Base-by-base conservation (phyloP, 768 basidiomycete genomes). In the Psilocybe cubensis region DNA sequence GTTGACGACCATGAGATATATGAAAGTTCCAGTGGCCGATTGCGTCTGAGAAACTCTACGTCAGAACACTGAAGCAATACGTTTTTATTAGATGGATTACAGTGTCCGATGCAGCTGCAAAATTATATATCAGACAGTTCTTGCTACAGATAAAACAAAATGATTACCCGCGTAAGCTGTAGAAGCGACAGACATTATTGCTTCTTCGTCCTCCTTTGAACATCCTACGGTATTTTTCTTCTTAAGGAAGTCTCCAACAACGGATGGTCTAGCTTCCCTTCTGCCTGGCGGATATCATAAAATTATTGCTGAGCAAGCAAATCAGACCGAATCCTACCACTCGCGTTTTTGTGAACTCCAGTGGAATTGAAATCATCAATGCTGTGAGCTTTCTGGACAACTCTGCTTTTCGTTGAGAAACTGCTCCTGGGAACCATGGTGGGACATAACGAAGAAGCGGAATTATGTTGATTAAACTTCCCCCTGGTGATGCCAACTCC, bases 1-100 rank as follows among this genome's bases (percentile, higher is more conserved):
- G 53, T 72, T 56, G 17, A 56, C 51, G 17, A 66, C 50, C 67
- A 75, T 67, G 17, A 45, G 62, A n/a, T 74, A 65, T 33, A 77
- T 50, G 57, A 76, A 65, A 1, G 51, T 43, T 8, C 41, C 45
- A 10, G 63, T 61, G 1, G 63, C 56, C 24, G 59, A 50, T 24
- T 55, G 56, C 9, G 63, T 58, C 56, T 60, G 45, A 8, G 20
- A 3, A 4, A 33, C 12, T 6, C 12, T 12, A n/a, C n/a, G n/a
- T n/a, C n/a, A n/a, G n/a, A n/a, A n/a, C n/a, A n/a, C n/a, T n/a
- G n/a, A n/a, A n/a, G n/a, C n/a, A n/a, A n/a, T n/a, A n/a, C n/a
- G n/a, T n/a, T n/a, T n/a, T n/a, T n/a, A n/a, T n/a, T n/a, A 20
- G 17, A 18, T 56, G 48, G n/a, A 4, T 25, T 25, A 25, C 45